Conservation (phyloP, 2,329 filamentous ascomycete genomes). For the Ciborinia camelliae region DNA sequence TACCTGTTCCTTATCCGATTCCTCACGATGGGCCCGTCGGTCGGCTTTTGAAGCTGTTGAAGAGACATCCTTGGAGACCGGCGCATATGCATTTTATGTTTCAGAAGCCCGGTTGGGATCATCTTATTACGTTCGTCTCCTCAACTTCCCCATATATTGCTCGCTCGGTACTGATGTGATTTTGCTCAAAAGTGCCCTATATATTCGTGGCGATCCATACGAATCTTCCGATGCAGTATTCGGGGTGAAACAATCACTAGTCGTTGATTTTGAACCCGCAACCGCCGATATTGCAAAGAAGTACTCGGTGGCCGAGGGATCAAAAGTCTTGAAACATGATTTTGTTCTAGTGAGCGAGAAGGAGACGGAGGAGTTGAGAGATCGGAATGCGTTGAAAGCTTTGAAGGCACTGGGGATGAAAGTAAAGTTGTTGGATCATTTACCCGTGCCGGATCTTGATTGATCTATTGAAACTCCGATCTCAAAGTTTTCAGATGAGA, state of each 20-base stretch:
- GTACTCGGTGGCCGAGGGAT: conserved; percentile 63
- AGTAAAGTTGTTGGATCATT: conserved; percentile 70
- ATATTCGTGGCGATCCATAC: conserved; percentile 73
- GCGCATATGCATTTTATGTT: conserved; percentile 90
- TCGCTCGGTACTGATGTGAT: background rate
- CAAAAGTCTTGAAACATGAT: conserved; percentile 63
- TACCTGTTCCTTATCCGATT: conserved; percentile 82
- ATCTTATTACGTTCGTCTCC: conserved; percentile 71
- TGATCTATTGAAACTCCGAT: conserved; percentile 23
- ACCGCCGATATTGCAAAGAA: conserved; percentile 51
- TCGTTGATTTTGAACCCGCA: conserved; percentile 59
- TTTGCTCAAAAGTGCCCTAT: conserved; percentile 57
- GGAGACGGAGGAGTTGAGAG: conserved; percentile 63
- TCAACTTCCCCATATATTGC: background rate
- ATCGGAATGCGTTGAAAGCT: conserved; percentile 63
- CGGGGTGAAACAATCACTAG: conserved; percentile 76
- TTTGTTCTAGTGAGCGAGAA: conserved; percentile 72
- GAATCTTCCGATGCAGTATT: conserved; percentile 82
- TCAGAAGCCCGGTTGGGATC: conserved; percentile 72
- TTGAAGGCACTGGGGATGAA: conserved; percentile 48
- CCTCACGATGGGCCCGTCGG: conserved; percentile 83
- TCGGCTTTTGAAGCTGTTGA: conserved; percentile 59
- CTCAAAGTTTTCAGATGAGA: background rate
- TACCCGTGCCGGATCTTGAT: conserved; percentile 68
- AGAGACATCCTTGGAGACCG: conserved; percentile 74